Percentiles rank a stretch among this genome's conserved stretches.
Evolutionary conservation across 1,284 basidiomycete species (phyloP).

Genomic region (Puccinia polysora): DNA sequence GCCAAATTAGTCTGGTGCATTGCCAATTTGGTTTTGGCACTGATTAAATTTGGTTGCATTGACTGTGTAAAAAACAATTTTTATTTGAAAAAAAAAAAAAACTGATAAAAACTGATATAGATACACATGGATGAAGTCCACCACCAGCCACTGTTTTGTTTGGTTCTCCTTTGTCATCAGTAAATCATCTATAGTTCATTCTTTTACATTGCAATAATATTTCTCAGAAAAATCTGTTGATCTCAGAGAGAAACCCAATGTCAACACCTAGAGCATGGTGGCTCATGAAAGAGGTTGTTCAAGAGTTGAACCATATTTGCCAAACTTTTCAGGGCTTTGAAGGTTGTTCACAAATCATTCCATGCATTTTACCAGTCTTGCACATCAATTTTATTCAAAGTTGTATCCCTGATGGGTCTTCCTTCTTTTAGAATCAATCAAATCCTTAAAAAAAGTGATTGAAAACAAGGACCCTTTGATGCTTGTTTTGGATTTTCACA

Average conservation of each 20-base stretch:
- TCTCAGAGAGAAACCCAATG: slow-evolving; percentile 31
- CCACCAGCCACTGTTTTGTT: neutral
- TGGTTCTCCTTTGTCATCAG: neutral
- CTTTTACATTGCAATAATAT: neutral
- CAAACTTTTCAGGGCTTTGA: slow-evolving; percentile 32
- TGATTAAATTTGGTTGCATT: no score
- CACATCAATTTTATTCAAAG: neutral
- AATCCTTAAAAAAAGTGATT: slow-evolving; percentile 24
- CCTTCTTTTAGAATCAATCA: slow-evolving; percentile 19
- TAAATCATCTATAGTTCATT: neutral
- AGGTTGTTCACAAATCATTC: neutral
- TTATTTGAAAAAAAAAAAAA: no score
- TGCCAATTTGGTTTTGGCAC: no score
- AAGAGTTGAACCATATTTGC: neutral
- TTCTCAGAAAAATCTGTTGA: neutral
- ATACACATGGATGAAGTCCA: no score
- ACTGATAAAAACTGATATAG: no score
- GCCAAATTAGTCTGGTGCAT: no score
- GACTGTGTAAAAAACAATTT: no score
- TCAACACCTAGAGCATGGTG: slow-evolving; percentile 43
- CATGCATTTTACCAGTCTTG: neutral
- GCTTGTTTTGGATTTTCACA: slow-evolving; percentile 43
- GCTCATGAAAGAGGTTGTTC: slow-evolving; percentile 15
- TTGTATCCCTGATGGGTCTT: neutral
- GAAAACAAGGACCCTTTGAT: slow-evolving; percentile 43